Percentiles rank a stretch among this genome's conserved stretches.
Evolutionary conservation across 805 yeast genomes (phyloP).

Genomic region (Pichia californica): DNA sequence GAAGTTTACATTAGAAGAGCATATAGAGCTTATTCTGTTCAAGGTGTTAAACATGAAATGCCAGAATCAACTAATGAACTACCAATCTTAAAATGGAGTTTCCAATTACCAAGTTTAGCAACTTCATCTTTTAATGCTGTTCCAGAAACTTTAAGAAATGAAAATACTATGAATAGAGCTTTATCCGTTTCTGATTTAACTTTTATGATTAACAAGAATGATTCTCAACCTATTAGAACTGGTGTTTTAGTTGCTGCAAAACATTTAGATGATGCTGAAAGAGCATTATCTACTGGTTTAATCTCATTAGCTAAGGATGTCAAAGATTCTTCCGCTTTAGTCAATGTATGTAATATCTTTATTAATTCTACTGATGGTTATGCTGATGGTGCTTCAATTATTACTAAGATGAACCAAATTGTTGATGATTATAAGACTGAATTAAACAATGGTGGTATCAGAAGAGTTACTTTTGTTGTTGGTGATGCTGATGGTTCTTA

Average conservation of each 20-base stretch:
- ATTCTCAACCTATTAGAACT: slow-evolving; percentile 67
- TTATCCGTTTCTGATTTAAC: slow-evolving; percentile 90
- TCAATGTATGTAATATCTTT: slow-evolving; percentile 79
- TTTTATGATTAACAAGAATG: slow-evolving; percentile 64
- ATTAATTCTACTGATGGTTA: slow-evolving; percentile 71
- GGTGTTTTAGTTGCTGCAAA: slow-evolving; percentile 78
- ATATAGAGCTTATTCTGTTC: slow-evolving; percentile 89
- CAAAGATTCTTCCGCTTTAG: slow-evolving; percentile 37
- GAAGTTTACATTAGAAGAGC: slow-evolving; percentile 96
- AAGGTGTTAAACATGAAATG: slow-evolving; percentile 60
- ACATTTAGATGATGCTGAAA: slow-evolving; percentile 88
- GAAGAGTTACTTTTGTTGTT: slow-evolving; percentile 89
- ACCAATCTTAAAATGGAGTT: slow-evolving; percentile 82
- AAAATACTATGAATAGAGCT: slow-evolving; percentile 63
- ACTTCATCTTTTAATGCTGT: slow-evolving; percentile 71
- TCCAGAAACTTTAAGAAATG: slow-evolving; percentile 31
- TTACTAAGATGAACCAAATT: slow-evolving; percentile 56
- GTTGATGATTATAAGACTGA: slow-evolving; percentile 66
- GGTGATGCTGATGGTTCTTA: slow-evolving; percentile 80
- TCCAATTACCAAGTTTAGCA: slow-evolving; percentile 70
- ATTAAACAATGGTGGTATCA: slow-evolving; percentile 62
- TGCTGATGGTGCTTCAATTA: slow-evolving; percentile 59
- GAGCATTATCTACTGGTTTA: slow-evolving; percentile 67
- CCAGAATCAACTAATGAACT: slow-evolving; percentile 37
- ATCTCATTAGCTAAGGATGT: slow-evolving; percentile 51